A percentile compares a stretch with the other conserved stretches of the same genome.
Conservation (phyloP, 768 basidiomycete species). For the Lentinula guzmanii region DNA sequence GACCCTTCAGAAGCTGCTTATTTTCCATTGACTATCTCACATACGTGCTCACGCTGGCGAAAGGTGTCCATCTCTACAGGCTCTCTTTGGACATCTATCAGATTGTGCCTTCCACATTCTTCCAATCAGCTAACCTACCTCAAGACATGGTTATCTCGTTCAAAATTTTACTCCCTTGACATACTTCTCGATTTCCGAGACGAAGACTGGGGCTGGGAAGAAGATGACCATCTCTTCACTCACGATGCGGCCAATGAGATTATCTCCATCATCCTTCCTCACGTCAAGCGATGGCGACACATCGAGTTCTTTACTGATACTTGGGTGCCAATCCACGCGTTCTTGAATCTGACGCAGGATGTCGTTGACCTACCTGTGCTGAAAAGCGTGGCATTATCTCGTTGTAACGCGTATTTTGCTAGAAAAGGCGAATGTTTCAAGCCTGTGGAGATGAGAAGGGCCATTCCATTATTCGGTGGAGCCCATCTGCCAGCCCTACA, state of each 20-base stretch:
- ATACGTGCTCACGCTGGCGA: slow-evolving; percentile 48
- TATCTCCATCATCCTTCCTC: slow-evolving; percentile 22
- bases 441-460: slow-evolving; percentile 15
- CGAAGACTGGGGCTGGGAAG: slow-evolving; percentile 49
- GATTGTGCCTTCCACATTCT: slow-evolving; percentile 38
- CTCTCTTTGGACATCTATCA: slow-evolving; percentile 46
- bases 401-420: slow-evolving; percentile 28
- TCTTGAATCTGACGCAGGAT: slow-evolving; percentile 16
- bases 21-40: slow-evolving; percentile 31
- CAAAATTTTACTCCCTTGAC: slow-evolving; percentile 38
- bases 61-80: slow-evolving; percentile 37
- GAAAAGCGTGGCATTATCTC: slow-evolving; percentile 18
- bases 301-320: slow-evolving; percentile 26
- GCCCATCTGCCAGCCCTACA: neutral
- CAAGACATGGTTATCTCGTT: slow-evolving; percentile 36
- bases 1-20: slow-evolving; percentile 16
- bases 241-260: slow-evolving; percentile 19
- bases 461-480: slow-evolving; percentile 20
- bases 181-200: slow-evolving; percentile 56
- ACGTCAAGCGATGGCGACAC: slow-evolving; percentile 22
- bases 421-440: slow-evolving; percentile 18
- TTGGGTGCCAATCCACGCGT: slow-evolving; percentile 27
- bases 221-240: slow-evolving; percentile 34
- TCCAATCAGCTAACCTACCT: slow-evolving; percentile 29
- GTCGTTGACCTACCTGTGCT: slow-evolving; percentile 17